Percentiles rank a stretch among this genome's conserved stretches.
phyloP scores from a whole-genome alignment of 257 asterid genomes.

The Fraxinus pennsylvanica region DNA sequence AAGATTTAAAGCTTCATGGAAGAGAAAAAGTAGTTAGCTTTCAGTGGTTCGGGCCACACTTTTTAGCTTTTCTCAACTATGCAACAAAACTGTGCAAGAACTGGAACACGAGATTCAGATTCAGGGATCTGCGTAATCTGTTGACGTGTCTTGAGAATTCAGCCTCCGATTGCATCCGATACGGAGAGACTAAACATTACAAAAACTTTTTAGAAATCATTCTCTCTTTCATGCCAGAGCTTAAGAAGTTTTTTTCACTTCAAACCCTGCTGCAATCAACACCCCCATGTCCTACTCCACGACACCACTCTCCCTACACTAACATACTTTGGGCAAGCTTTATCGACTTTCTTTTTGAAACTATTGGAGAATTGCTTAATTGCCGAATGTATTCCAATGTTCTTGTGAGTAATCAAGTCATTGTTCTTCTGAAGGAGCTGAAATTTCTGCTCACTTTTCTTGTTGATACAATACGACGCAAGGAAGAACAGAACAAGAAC shows the following conservation, averaged over 20 bases:
- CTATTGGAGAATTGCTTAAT: background rate
- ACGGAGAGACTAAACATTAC: background rate
- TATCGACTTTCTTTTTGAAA: background rate
- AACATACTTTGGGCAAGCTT: background rate
- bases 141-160: background rate
- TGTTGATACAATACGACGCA: background rate
- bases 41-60: too few relatives aligned
- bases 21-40: too few relatives aligned
- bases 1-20: too few relatives aligned
- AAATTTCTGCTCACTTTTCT: background rate
- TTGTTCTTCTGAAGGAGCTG: background rate
- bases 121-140: background rate
- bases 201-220: background rate
- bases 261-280: too few relatives aligned
- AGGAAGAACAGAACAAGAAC: too few relatives aligned
- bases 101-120: too few relatives aligned
- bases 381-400: too few relatives aligned
- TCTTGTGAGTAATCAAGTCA: background rate
- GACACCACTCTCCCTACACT: too few relatives aligned
- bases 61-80: too few relatives aligned
- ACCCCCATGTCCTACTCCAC: too few relatives aligned
- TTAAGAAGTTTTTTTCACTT: background rate
- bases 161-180: background rate
- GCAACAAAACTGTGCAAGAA: too few relatives aligned
- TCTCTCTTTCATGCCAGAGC: background rate